A percentile compares a stretch with the other conserved stretches of the same genome.
Evolutionary conservation across 495 filamentous ascomycete genomes (phyloP).

Genomic region (Podospora anserina): DNA sequence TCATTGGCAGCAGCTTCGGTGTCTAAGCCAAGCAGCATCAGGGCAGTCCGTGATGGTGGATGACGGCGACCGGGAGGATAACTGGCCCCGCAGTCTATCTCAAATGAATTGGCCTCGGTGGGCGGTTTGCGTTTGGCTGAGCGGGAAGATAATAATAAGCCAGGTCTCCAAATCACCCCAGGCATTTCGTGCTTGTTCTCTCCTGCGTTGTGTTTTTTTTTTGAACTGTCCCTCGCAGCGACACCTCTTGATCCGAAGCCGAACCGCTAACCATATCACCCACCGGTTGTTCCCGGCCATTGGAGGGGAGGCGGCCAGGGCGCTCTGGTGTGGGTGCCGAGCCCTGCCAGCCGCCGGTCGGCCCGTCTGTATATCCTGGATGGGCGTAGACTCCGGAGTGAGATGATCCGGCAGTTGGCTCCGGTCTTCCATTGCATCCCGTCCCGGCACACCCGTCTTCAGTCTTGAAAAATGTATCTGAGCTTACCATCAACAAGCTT

Average conservation of each 20-base stretch:
- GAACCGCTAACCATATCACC: too few species aligned
- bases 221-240: background rate
- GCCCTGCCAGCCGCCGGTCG: background rate
- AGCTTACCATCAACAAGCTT: too few species aligned
- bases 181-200: background rate
- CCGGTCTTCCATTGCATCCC: too few species aligned
- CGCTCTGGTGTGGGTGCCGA: background rate
- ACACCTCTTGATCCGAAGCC: background rate
- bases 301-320: too few species aligned
- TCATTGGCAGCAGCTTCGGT: conserved; percentile 17
- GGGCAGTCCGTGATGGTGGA: background rate
- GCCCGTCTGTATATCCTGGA: too few species aligned
- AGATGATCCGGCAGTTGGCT: too few species aligned
- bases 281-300: background rate
- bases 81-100: background rate
- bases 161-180: background rate
- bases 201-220: background rate
- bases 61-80: background rate
- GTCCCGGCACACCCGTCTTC: too few species aligned
- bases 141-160: background rate
- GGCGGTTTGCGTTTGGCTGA: conserved; percentile 1
- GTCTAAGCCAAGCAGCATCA: background rate
- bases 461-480: too few species aligned
- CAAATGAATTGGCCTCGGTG: background rate
- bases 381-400: too few species aligned